Evolutionary conservation across 495 filamentous ascomycete genomes (phyloP).

Genomic region (Aspergillus ellipticus): DNA sequence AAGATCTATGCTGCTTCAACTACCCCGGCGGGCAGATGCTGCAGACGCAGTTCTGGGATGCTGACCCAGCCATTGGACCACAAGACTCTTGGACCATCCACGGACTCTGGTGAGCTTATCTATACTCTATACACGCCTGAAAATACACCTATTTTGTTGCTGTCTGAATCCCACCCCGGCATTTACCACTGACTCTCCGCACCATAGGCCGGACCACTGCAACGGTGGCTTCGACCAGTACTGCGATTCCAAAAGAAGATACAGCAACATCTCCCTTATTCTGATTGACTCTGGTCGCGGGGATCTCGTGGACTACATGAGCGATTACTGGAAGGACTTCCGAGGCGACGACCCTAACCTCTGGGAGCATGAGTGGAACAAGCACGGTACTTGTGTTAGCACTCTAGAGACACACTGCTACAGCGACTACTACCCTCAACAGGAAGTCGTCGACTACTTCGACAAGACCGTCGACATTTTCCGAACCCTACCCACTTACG

Average conservation of each 20-base stretch:
- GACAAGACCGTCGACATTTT: conserved; percentile 54
- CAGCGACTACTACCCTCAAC: conserved; percentile 54
- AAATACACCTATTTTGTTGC: neutral
- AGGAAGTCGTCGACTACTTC: conserved; percentile 60
- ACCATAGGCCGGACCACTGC: conserved; percentile 72
- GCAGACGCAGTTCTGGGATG: conserved; percentile 88
- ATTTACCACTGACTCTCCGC: neutral
- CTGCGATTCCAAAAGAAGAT: conserved; percentile 64
- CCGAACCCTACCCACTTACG: conserved; percentile 40
- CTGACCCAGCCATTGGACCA: conserved; percentile 63
- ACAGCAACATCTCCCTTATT: conserved; percentile 67
- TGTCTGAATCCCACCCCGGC: neutral
- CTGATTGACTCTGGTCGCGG: conserved; percentile 57
- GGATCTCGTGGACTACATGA: conserved; percentile 68
- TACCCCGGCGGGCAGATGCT: conserved; percentile 74
- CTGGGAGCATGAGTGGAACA: conserved; percentile 87
- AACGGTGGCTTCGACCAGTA: conserved; percentile 73
- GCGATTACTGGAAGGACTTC: conserved; percentile 71
- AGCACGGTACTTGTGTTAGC: conserved; percentile 66
- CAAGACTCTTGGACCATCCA: conserved; percentile 82
- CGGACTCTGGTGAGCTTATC: conserved; percentile 62
- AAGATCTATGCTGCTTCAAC: conserved; percentile 79
- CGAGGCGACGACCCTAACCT: conserved; percentile 62
- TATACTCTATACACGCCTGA: neutral
- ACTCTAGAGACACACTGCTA: conserved; percentile 72